A percentile compares a stretch with the other conserved stretches of the same genome.
Evolutionary conservation across 2,329 filamentous ascomycete species (phyloP).

Genomic region (Botrytis paeoniae): DNA sequence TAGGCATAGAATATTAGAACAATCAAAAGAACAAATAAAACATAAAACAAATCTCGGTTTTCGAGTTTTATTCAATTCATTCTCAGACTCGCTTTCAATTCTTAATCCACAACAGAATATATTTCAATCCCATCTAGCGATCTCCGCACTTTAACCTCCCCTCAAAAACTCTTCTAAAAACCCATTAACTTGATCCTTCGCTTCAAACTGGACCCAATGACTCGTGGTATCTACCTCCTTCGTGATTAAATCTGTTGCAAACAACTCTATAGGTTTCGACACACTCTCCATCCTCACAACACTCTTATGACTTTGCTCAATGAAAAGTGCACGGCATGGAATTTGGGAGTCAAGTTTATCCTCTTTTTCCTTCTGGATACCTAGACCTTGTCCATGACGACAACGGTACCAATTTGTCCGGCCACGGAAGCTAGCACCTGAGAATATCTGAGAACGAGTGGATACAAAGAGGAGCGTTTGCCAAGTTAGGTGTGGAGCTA

Average conservation of each 20-base stretch:
- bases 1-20: background rate
- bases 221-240: background rate
- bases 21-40: background rate
- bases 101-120: background rate
- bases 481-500: background rate
- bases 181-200: background rate
- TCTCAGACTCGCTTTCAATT: background rate
- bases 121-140: background rate
- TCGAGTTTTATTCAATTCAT: background rate
- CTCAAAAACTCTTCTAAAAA: background rate
- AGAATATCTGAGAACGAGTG: background rate
- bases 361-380: background rate
- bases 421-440: background rate
- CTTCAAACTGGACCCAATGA: background rate
- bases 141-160: too few species aligned
- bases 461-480: background rate
- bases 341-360: background rate
- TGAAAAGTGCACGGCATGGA: background rate
- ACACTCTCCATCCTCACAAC: background rate
- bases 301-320: background rate
- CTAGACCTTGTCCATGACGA: background rate
- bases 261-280: too few species aligned
- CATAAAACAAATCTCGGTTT: background rate
- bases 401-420: background rate
- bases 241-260: background rate